Conservation (phyloP, 257 asterid species). For the Striga asiatica region DNA sequence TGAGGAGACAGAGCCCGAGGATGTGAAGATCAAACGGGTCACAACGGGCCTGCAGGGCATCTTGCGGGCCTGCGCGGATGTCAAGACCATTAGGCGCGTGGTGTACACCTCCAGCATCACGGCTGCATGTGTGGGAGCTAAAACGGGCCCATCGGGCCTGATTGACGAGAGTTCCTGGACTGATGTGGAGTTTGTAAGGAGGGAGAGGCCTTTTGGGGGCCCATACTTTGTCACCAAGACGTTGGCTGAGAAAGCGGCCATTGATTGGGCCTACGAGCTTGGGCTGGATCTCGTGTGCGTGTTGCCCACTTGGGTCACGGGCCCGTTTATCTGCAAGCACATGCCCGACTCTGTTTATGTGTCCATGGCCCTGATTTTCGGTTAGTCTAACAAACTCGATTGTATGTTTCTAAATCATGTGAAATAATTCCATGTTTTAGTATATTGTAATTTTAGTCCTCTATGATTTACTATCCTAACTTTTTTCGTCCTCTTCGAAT, state of each 20-base stretch:
- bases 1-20: slow-evolving; percentile 21
- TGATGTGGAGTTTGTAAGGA: neutral
- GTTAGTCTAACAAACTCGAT: slow-evolving; percentile 10
- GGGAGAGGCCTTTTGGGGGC: neutral
- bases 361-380: slow-evolving; percentile 27
- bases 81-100: slow-evolving; percentile 28
- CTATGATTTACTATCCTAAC: too few species aligned
- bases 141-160: neutral
- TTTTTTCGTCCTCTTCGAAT: too few species aligned
- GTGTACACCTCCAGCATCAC: slow-evolving; percentile 27
- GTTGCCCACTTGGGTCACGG: slow-evolving; percentile 25
- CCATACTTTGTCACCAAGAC: slow-evolving; percentile 25
- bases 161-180: slow-evolving; percentile 16
- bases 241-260: slow-evolving; percentile 23
- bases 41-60: slow-evolving; percentile 22
- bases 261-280: slow-evolving; percentile 23
- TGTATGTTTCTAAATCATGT: neutral
- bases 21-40: slow-evolving; percentile 10
- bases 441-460: too few species aligned
- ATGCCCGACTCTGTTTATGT: slow-evolving; percentile 16
- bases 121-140: neutral
- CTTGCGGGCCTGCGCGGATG: slow-evolving; percentile 18
- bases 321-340: slow-evolving; percentile 29
- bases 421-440: too few species aligned
- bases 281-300: slow-evolving; percentile 28